Evolutionary conservation across 192 early-diverging fungal species (phyloP).

Genomic region (Coemansia nantahalensis): DNA sequence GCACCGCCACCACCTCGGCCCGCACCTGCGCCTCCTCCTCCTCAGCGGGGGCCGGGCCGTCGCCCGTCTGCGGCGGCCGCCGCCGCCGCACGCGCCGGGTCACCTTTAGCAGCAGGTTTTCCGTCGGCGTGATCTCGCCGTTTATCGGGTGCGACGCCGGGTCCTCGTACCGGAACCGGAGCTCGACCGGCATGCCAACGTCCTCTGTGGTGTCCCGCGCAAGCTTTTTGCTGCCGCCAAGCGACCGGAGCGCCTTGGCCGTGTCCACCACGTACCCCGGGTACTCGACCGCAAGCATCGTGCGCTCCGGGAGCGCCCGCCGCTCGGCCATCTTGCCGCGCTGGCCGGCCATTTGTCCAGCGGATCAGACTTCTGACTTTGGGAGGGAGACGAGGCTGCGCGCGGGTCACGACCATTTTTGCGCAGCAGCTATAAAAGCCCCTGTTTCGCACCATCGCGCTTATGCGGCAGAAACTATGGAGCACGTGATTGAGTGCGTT

Average conservation of each 20-base stretch:
- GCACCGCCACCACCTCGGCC: too few species aligned
- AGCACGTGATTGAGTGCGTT: too few species aligned
- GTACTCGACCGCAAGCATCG: constrained; percentile 45
- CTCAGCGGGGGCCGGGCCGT: too few species aligned
- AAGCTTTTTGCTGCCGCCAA: constrained; percentile 47
- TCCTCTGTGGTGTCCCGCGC: constrained; percentile 17
- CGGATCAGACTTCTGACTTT: too few species aligned
- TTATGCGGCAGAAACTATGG: too few species aligned
- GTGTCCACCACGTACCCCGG: constrained; percentile 41
- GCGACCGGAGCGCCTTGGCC: constrained; percentile 32
- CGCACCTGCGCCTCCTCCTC: too few species aligned
- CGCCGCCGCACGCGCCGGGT: constrained; percentile 24
- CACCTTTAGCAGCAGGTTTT: constrained; percentile 50
- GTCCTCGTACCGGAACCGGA: constrained; percentile 50
- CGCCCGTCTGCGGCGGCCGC: too few species aligned
- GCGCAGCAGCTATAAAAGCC: too few species aligned
- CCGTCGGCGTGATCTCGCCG: constrained; percentile 32
- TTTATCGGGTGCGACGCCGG: constrained; percentile 47
- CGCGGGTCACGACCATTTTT: too few species aligned
- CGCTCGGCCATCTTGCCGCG: constrained; percentile 21
- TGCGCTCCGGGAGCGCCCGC: constrained; percentile 14
- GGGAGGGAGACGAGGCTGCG: too few species aligned
- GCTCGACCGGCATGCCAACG: constrained; percentile 35
- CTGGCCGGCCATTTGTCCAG: background rate
- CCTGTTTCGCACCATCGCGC: too few species aligned